A percentile compares a stretch with the other conserved stretches of the same genome.
phyloP scores from a whole-genome alignment of 257 asterid species.

The Petunia secreta region DNA sequence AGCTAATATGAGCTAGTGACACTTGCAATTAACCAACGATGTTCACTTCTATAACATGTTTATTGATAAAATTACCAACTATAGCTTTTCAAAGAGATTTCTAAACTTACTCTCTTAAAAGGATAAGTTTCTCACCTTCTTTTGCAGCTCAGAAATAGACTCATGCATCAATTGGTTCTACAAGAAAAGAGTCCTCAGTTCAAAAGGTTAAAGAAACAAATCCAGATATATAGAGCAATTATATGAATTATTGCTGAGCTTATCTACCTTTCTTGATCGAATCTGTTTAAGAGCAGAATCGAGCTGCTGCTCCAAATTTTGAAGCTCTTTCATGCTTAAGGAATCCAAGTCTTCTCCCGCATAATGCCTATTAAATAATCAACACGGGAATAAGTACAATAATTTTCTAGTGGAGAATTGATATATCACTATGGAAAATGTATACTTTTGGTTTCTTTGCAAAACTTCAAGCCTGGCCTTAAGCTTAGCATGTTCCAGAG shows the following conservation, averaged over 20 bases:
- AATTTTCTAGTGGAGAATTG: neutral
- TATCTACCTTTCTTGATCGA: conserved; percentile 71
- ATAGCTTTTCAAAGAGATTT: neutral
- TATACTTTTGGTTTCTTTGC: conserved; percentile 71
- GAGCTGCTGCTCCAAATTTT: conserved; percentile 81
- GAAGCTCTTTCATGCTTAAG: conserved; percentile 75
- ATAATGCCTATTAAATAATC: conserved; percentile 57
- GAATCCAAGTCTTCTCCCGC: conserved; percentile 74
- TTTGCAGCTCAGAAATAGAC: conserved; percentile 75
- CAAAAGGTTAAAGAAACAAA: neutral
- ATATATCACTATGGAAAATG: neutral
- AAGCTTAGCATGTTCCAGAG: conserved; percentile 78
- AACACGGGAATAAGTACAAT: neutral
- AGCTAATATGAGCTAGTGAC: too few species aligned
- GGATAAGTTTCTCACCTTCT: conserved; percentile 52
- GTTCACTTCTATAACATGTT: neutral
- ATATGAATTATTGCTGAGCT: neutral
- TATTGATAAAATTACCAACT: neutral
- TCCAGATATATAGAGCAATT: neutral
- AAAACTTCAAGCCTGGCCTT: conserved; percentile 84
- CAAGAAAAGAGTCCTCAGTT: conserved; percentile 23
- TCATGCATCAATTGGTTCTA: conserved; percentile 91
- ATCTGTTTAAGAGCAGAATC: conserved; percentile 78
- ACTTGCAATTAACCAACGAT: neutral
- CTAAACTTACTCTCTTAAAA: neutral